Percentiles rank a stretch among this genome's conserved stretches.
Conservation (phyloP, 169 alveolate genomes). For the Cyclospora cayetanensis region DNA sequence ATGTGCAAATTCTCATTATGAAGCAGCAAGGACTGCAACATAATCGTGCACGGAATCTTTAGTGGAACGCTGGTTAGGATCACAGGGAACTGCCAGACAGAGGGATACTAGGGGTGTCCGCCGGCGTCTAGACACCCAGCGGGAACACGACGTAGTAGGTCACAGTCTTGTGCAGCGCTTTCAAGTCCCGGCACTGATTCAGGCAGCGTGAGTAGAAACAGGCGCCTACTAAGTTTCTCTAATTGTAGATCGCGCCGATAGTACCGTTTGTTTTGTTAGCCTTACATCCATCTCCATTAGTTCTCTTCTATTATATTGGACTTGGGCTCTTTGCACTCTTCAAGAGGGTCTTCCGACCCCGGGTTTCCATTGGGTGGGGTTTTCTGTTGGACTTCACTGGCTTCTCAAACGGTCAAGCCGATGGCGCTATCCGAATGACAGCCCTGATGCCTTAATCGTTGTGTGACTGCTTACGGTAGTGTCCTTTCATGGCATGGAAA, state of each 20-base stretch:
- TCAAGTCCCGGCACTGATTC: neutral
- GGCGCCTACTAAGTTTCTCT: neutral
- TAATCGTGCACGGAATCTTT: neutral
- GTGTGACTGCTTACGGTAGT: neutral
- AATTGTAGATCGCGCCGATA: neutral
- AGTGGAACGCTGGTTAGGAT: neutral
- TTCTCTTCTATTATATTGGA: neutral
- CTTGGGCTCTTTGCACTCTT: neutral
- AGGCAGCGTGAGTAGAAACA: neutral
- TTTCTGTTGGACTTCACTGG: neutral
- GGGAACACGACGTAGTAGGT: neutral
- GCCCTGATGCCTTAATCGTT: neutral
- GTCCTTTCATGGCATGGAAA: neutral
- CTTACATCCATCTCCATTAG: neutral
- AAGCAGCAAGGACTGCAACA: neutral
- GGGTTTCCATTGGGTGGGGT: neutral
- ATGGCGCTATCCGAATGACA: too few species aligned
- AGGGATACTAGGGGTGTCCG: slow-evolving; percentile 13
- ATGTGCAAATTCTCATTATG: neutral
- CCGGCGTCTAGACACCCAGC: neutral
- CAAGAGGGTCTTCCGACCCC: too few species aligned
- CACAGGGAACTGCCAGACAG: slow-evolving; percentile 3
- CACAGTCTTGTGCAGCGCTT: neutral
- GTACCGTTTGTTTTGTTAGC: neutral
- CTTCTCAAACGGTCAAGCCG: too few species aligned